Conservation (phyloP, 2,329 filamentous ascomycete species). For the Beauveria pseudobassiana region DNA sequence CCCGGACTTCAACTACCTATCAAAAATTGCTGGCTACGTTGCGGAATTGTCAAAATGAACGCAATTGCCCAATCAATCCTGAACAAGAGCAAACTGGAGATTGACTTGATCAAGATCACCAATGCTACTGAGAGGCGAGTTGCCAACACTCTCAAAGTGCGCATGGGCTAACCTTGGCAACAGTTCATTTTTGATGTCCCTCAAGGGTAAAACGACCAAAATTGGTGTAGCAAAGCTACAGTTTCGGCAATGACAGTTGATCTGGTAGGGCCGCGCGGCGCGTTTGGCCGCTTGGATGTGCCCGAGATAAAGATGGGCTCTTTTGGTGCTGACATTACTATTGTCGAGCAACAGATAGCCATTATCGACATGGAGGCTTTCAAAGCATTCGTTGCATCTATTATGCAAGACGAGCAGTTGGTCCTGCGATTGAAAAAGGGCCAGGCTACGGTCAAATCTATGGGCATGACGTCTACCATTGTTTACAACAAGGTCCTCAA, state of each 20-base stretch:
- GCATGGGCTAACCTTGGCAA: neutral
- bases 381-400: neutral
- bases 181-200: slow-evolving; percentile 3
- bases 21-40: neutral
- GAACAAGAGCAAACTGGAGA: slow-evolving; percentile 5
- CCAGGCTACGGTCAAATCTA: neutral
- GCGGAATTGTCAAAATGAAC: neutral
- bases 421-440: slow-evolving; percentile 4
- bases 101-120: neutral
- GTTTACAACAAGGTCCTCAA: slow-evolving; percentile 3
- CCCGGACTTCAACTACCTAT: neutral
- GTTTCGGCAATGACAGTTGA: slow-evolving; percentile 10
- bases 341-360: neutral
- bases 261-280: slow-evolving; percentile 1
- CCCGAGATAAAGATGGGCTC: slow-evolving; percentile 10
- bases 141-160: neutral
- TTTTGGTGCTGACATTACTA: slow-evolving; percentile 1
- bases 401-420: neutral
- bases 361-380: slow-evolving; percentile 8
- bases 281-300: slow-evolving; percentile 5
- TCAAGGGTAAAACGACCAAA: slow-evolving; percentile 5
- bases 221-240: neutral
- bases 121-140: slow-evolving; percentile 3
- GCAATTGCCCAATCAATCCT: neutral
- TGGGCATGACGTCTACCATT: slow-evolving; percentile 7